phyloP scores from a whole-genome alignment of 2,329 filamentous ascomycete species.

The Sporothrix inflata region DNA sequence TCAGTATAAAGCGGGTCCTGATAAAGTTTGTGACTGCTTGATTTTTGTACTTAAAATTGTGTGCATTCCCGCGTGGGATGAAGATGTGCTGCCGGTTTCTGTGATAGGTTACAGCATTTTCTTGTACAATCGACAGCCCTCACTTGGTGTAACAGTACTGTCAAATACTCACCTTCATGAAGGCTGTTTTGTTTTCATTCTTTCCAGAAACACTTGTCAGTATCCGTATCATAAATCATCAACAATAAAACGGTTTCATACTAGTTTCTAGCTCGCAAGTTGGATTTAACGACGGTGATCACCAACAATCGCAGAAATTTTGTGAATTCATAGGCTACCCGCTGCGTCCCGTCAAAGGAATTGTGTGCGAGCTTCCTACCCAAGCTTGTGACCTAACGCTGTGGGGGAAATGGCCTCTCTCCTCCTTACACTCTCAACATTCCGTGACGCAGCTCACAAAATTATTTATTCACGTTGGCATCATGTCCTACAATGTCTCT shows the following conservation, averaged over 20 bases:
- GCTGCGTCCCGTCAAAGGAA: not conserved
- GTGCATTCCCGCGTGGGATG: not conserved
- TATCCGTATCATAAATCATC: too few species aligned
- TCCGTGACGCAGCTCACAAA: not conserved
- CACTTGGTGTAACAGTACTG: too few species aligned
- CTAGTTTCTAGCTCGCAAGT: too few species aligned
- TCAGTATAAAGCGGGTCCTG: not conserved
- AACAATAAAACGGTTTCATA: too few species aligned
- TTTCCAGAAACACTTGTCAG: too few species aligned
- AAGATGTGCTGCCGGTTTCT: not conserved
- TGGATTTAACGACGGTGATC: too few species aligned
- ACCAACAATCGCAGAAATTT: not conserved
- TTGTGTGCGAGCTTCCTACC: not conserved
- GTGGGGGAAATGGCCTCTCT: not conserved
- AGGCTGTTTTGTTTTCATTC: too few species aligned
- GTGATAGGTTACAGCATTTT: not conserved
- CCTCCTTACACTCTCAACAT: not conserved
- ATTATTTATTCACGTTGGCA: not conserved
- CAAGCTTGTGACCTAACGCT: not conserved
- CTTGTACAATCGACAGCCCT: too few species aligned
- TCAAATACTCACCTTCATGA: too few species aligned
- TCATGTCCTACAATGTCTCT: not conserved
- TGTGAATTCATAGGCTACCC: not conserved
- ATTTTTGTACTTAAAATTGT: not conserved
- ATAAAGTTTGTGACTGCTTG: not conserved